Evolutionary conservation across 176 grass and related monocot genomes (phyloP), one percentile per base, ranked within the genome.

Genomic region (Rhipidocladum racemiflorum): DNA sequence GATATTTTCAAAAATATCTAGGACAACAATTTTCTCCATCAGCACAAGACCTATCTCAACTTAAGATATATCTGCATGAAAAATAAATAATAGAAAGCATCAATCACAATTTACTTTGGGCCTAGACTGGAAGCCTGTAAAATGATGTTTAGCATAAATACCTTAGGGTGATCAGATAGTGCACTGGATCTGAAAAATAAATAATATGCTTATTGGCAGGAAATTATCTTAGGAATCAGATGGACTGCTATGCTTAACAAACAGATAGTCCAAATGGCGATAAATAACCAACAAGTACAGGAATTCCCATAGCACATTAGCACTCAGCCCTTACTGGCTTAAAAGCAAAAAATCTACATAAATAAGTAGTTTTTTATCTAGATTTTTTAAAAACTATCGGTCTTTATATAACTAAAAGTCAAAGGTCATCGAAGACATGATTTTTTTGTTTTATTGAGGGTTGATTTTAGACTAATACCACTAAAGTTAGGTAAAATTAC

Each of bases 121-220:
- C 66, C 67, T 65, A 18, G 13, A 28, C 35, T 65, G 56, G 34
- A 40, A 72, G 75, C n/a, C 32, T 55, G 76, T 65, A 7, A 72
- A 80, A 80, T 56, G 24, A 64, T 65, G 18, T 35, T 68, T 80
- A 17, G 77, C 44, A 69, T 62, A 48, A 5, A 68, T 48, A 60
- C 4, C 1, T 60, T 57, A 59, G 39, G 27, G 75, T 32, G n/a
- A 64, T 20, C 30, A 62, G 14, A 12, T 29, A 5, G 9, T 49
- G 55, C 44, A 59, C 12, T 45, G 24, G 56, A 77, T 18, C 23
- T 45, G 24, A 53, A 49, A 51, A 61, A 81, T 51, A 20, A 73
- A 42, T 30, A 40, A 10, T 34, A 44, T n/a, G 42, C 50, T 43
- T 36, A 20, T 17, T 21, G 18, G 15, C 63, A 71, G 10, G 34